Evolutionary conservation across 345 rosid genomes (phyloP).

Genomic region (Erysimum cheiranthoides): DNA sequence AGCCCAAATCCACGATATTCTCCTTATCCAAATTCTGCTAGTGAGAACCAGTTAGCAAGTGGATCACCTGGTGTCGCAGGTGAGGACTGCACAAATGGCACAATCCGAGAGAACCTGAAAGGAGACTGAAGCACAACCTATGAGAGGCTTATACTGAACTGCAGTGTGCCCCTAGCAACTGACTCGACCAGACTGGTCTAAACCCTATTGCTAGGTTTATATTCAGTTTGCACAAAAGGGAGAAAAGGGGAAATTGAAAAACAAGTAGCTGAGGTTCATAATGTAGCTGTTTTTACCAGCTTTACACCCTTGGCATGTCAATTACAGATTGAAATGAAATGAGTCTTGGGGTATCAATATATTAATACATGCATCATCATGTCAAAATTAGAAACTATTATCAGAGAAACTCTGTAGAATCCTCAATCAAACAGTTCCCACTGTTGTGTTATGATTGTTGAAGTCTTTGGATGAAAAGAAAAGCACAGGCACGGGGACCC

Average conservation of each 20-base stretch:
- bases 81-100: slow-evolving; percentile 68
- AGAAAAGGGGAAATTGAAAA: slow-evolving; percentile 6
- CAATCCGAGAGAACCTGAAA: slow-evolving; percentile 48
- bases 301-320: slow-evolving; percentile 25
- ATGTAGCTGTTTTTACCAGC: slow-evolving; percentile 15
- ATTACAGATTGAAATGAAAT: slow-evolving; percentile 30
- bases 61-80: slow-evolving; percentile 60
- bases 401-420: slow-evolving; percentile 23
- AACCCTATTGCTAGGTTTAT: slow-evolving; percentile 15
- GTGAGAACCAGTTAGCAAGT: slow-evolving; percentile 61
- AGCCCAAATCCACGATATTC: slow-evolving; percentile 61
- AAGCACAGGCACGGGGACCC: slow-evolving; percentile 48
- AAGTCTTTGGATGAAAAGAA: slow-evolving; percentile 41
- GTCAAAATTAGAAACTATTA: slow-evolving; percentile 3
- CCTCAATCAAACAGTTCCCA: slow-evolving; percentile 59
- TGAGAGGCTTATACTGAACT: slow-evolving; percentile 27
- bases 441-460: slow-evolving; percentile 51
- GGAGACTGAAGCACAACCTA: slow-evolving; percentile 30
- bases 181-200: slow-evolving; percentile 28
- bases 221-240: slow-evolving; percentile 27
- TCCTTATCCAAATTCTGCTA: slow-evolving; percentile 57
- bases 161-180: slow-evolving; percentile 18
- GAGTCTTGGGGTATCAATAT: slow-evolving; percentile 13
- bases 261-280: slow-evolving; percentile 27
- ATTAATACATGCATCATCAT: slow-evolving; percentile 7